phyloP scores from a whole-genome alignment of 2,329 filamentous ascomycete genomes.

The Lachnellula willkommii region DNA sequence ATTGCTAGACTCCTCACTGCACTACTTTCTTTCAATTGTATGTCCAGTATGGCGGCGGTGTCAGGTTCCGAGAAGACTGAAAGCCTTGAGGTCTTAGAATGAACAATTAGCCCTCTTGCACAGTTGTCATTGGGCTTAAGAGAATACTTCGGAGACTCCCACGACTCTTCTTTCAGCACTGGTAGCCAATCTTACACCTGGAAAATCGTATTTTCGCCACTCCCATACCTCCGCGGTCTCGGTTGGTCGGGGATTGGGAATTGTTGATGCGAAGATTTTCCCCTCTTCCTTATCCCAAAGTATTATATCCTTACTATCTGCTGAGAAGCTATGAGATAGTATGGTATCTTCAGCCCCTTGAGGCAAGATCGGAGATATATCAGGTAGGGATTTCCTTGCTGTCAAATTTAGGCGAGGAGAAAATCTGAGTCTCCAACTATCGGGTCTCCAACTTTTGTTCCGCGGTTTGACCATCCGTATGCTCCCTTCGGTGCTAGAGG shows the following conservation, averaged over 20 bases:
- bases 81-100: neutral
- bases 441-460: too few species aligned
- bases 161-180: neutral
- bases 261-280: neutral
- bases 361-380: too few species aligned
- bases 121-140: neutral
- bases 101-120: neutral
- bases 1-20: neutral
- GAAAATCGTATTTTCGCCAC: neutral
- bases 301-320: neutral
- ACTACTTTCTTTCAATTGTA: neutral
- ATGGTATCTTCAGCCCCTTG: too few species aligned
- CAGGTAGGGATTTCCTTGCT: too few species aligned
- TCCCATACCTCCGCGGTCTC: neutral
- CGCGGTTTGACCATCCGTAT: neutral
- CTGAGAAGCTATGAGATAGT: neutral
- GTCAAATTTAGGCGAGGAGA: too few species aligned
- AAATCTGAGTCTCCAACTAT: too few species aligned
- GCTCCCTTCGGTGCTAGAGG: neutral
- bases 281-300: neutral
- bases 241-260: neutral
- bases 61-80: neutral
- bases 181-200: neutral
- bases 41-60: neutral
- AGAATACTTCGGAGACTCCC: neutral